Conservation (phyloP, 768 basidiomycete species). For the Mycena galopus region DNA sequence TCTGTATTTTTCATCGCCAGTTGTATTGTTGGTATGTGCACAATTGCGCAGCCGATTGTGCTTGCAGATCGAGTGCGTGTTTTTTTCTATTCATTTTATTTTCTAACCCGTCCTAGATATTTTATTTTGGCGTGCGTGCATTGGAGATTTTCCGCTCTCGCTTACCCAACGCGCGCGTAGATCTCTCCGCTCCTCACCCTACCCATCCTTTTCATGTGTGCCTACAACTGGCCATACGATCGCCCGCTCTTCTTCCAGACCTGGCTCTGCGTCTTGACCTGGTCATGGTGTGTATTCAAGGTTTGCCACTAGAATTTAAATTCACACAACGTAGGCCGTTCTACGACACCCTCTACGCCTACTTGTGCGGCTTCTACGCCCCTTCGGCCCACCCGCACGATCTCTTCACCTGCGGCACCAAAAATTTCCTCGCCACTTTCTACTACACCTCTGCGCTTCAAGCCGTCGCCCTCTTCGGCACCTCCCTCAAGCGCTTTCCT, state of each 20-base stretch:
- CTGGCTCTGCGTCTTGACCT: slow-evolving; percentile 58
- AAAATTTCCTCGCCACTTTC: slow-evolving; percentile 58
- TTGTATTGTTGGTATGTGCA: slow-evolving; percentile 38
- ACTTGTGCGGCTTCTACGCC: slow-evolving; percentile 37
- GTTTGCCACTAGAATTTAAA: not conserved
- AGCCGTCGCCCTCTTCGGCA: slow-evolving; percentile 23
- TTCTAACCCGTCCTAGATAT: slow-evolving; percentile 47
- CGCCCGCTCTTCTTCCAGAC: slow-evolving; percentile 61
- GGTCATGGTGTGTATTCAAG: slow-evolving; percentile 60
- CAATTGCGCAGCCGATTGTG: slow-evolving; percentile 40
- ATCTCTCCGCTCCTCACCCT: slow-evolving; percentile 62
- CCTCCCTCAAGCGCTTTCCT: slow-evolving; percentile 55
- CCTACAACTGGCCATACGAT: slow-evolving; percentile 66
- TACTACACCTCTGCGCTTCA: slow-evolving; percentile 53
- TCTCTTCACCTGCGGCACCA: slow-evolving; percentile 56
- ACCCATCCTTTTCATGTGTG: slow-evolving; percentile 61
- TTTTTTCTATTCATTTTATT: not conserved
- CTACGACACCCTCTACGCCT: slow-evolving; percentile 48
- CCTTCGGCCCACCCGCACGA: slow-evolving; percentile 47
- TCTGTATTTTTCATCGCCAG: slow-evolving; percentile 45
- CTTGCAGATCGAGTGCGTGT: slow-evolving; percentile 40
- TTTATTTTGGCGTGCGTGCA: slow-evolving; percentile 53
- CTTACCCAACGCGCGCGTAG: slow-evolving; percentile 38
- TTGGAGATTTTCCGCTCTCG: not conserved
- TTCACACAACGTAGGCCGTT: slow-evolving; percentile 38